Evolutionary conservation across 2,329 filamentous ascomycete genomes (phyloP).

Genomic region (Aspergillus ochraceoroseus): DNA sequence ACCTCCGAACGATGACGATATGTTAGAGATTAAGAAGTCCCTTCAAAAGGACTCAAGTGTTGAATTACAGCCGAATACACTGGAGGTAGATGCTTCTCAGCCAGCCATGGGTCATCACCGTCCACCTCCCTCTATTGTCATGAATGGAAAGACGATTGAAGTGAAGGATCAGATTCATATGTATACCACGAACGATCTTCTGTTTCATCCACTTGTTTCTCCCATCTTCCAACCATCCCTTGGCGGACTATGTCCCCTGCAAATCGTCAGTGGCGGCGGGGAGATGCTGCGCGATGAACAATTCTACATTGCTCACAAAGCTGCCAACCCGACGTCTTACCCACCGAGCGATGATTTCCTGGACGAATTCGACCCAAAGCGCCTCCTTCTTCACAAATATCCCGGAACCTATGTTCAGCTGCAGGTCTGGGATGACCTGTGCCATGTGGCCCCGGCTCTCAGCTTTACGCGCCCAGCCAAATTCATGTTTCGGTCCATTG

Average conservation of each 20-base stretch:
- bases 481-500: slow-evolving; percentile 87
- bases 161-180: slow-evolving; percentile 92
- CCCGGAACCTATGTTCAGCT: slow-evolving; percentile 86
- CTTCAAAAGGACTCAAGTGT: slow-evolving; percentile 44
- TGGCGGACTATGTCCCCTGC: slow-evolving; percentile 79
- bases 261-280: slow-evolving; percentile 81
- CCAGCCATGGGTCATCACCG: slow-evolving; percentile 1
- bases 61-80: slow-evolving; percentile 15
- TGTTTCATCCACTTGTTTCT: slow-evolving; percentile 84
- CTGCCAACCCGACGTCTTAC: slow-evolving; percentile 74
- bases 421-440: slow-evolving; percentile 93
- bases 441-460: slow-evolving; percentile 86
- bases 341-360: slow-evolving; percentile 62
- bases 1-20: slow-evolving; percentile 75
- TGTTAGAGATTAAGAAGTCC: slow-evolving; percentile 46
- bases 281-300: slow-evolving; percentile 92
- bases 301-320: slow-evolving; percentile 91
- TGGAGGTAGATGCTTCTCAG: not conserved
- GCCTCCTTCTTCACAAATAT: slow-evolving; percentile 57
- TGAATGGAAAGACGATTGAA: slow-evolving; percentile 65
- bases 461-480: slow-evolving; percentile 95
- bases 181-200: slow-evolving; percentile 74
- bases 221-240: slow-evolving; percentile 82
- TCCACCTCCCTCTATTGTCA: slow-evolving; percentile 55
- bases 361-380: slow-evolving; percentile 56